These are phyloP conservation scores for Alternaria consortialis DNA, from an alignment of 2,329 filamentous ascomycete genomes.

Conservation along the genomic window DNA sequence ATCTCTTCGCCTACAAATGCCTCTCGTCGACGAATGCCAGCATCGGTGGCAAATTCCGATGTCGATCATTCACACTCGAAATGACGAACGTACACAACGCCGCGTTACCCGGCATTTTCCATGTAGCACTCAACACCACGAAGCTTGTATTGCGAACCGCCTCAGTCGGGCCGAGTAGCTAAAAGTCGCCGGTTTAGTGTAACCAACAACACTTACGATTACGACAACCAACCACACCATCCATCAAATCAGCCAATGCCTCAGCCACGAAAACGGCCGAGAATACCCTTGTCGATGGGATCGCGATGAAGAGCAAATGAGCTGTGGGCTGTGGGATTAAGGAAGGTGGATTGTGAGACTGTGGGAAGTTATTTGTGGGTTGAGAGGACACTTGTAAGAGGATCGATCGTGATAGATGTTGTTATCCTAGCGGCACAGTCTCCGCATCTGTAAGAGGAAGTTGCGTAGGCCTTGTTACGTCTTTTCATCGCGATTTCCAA, in stretches of 20 bases:
- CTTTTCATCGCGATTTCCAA: neutral
- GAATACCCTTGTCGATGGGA: neutral
- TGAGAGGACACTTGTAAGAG: neutral
- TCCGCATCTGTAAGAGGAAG: constrained; percentile 1
- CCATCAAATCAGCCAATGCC: neutral
- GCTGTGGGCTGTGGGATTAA: neutral
- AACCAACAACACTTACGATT: neutral
- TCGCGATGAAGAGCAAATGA: neutral
- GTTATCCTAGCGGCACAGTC: neutral
- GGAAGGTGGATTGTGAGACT: neutral
- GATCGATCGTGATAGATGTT: neutral
- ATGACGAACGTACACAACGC: neutral
- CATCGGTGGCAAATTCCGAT: neutral
- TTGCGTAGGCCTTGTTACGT: neutral
- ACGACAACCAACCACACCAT: neutral
- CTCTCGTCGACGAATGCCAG: neutral
- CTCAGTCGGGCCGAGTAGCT: constrained; percentile 2
- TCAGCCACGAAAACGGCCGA: constrained; percentile 2
- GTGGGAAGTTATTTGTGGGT: neutral
- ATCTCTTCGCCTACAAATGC: neutral
- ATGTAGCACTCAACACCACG: neutral
- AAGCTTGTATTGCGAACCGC: constrained; percentile 3
- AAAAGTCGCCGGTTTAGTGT: constrained; percentile 3
- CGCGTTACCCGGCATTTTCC: constrained; percentile 2
- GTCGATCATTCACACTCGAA: neutral